Base-by-base conservation (phyloP, 2,329 filamentous ascomycete species). In the Apiospora marii region DNA sequence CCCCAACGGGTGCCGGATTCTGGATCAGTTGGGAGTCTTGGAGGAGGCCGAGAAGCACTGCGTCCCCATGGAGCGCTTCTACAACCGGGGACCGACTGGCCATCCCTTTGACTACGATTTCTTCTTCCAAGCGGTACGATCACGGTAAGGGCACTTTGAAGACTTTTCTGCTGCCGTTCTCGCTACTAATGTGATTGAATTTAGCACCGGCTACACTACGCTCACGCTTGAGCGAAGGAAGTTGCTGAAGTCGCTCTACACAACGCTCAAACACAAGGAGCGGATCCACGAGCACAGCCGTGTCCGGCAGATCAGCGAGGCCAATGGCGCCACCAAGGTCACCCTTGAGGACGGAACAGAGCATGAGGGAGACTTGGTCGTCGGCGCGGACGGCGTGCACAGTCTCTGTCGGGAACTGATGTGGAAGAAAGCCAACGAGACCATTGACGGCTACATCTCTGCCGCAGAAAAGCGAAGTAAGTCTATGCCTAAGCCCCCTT, bases 401-500 rank as follows among this genome's bases (percentile, higher is more conserved):
- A 41, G 34, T 37, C 43, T 22, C 12, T 37, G 43, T 10, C 61
- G 61, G 12, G 61, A 67, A 4, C n/a, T 67, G 34, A 67, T 67
- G 61, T 67, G 61, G 61, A 22, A 67, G 34, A 22, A 67, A 10
- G 74, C 76, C 22, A 73, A 74, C 67, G 67, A 72, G 37, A 64
- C 27, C 1, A 58, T 46, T 0, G 74, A 73, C 1, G 75, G 74
- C 0, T 22, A 72, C 16, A 76, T 76, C 13, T 74, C 71, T 4
- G 72, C 70, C 3, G 69, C 74, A 24, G 76, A 78, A 64, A 77
- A 75, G 71, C 74, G 49, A 41, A 41, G 37, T 41, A 37, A 37
- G 37, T 37, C 37, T 6, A 37, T 2, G 8, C 37, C 37, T 37
- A 37, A 37, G 5, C 37, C 8, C 37, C 8, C 6, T 37, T 37